Percentiles rank a stretch among this genome's conserved stretches.
Conservation (phyloP, 2,329 filamentous ascomycete species). For the Ophiostoma angusticollis region DNA sequence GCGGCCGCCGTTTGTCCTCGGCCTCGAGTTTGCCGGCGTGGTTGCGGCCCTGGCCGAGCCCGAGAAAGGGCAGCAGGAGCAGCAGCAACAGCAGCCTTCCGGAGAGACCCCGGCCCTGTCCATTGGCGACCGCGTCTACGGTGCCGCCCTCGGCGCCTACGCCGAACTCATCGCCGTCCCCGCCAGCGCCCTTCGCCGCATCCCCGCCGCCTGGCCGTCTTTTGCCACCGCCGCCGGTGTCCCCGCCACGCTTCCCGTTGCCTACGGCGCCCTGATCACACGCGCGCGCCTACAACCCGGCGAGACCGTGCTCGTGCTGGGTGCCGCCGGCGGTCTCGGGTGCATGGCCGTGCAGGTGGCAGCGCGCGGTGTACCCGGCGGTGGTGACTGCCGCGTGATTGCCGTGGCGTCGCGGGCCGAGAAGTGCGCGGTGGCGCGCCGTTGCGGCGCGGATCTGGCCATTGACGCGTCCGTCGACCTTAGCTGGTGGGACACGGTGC, state of each 20-base stretch:
- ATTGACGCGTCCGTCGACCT: conserved; percentile 26
- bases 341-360: conserved; percentile 44
- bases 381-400: conserved; percentile 37
- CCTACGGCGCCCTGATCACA: conserved; percentile 35
- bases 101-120: conserved; percentile 18
- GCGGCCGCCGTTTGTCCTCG: conserved; percentile 43
- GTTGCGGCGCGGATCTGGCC: conserved; percentile 27
- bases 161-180: conserved; percentile 35
- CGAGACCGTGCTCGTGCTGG: conserved; percentile 40
- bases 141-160: conserved; percentile 37
- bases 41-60: conserved; percentile 25
- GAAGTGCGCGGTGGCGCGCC: conserved; percentile 30
- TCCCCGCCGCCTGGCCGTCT: conserved; percentile 33
- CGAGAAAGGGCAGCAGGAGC: too few relatives aligned
- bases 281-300: conserved; percentile 28
- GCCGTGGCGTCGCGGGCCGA: conserved; percentile 34
- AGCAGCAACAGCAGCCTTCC: background rate
- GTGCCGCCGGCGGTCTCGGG: conserved; percentile 42
- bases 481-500: conserved; percentile 38
- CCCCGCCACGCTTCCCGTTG: conserved; percentile 38
- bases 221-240: conserved; percentile 39
- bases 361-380: conserved; percentile 21
- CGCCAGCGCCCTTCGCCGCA: conserved; percentile 24
- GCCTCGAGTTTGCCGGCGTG: conserved; percentile 47
- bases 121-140: conserved; percentile 41